Percentiles rank a stretch among this genome's conserved stretches.
Conservation (phyloP, 257 asterid species). For the Fraxinus anomala region DNA sequence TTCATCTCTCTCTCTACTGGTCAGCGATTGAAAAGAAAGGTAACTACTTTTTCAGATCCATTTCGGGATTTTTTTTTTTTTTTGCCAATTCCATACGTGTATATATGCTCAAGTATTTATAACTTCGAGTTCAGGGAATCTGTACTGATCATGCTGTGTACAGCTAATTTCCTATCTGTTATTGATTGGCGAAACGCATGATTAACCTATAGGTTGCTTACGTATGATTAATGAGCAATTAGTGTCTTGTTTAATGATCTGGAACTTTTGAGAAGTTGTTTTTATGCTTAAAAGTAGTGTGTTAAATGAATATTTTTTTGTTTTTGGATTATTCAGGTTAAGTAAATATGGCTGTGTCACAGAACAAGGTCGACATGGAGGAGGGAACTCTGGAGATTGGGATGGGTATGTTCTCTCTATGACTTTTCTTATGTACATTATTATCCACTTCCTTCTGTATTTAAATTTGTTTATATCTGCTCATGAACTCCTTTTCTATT, state of each 20-base stretch:
- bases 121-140: no score
- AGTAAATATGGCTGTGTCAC: slow-evolving; percentile 57
- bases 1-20: slow-evolving; percentile 14
- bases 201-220: no score
- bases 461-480: no score
- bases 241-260: not conserved
- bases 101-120: no score
- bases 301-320: not conserved
- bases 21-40: no score
- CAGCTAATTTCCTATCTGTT: not conserved
- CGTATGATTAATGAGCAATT: not conserved
- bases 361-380: slow-evolving; percentile 60
- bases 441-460: not conserved
- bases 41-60: not conserved
- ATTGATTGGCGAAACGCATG: no score
- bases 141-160: not conserved
- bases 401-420: slow-evolving; percentile 59
- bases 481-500: no score
- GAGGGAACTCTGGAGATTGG: slow-evolving; percentile 94
- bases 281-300: not conserved
- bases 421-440: slow-evolving; percentile 15
- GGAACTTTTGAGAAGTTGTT: not conserved
- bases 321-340: slow-evolving; percentile 34
- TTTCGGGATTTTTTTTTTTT: no score
- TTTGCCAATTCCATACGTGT: not conserved